Evolutionary conservation across 2,329 filamentous ascomycete species (phyloP).

Genomic region (Geosmithia flava): DNA sequence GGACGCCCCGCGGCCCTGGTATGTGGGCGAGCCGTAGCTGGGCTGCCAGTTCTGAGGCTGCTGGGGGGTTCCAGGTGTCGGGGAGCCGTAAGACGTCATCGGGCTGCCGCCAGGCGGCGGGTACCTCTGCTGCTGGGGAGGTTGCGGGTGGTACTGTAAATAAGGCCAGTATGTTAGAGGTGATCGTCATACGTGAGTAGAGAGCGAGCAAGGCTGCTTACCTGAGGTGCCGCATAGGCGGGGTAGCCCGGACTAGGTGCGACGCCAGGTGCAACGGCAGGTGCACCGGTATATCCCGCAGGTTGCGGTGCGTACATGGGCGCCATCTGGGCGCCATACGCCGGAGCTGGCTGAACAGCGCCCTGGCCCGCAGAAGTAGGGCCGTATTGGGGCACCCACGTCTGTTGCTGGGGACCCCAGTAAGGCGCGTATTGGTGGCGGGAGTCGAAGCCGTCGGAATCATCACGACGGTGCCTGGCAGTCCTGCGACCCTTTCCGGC

Average conservation of each 20-base stretch:
- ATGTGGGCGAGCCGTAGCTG: constrained; percentile 13
- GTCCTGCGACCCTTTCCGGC: constrained; percentile 59
- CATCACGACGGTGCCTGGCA: constrained; percentile 48
- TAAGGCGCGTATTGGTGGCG: constrained; percentile 59
- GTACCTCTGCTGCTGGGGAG: constrained; percentile 18
- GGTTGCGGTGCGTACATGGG: constrained; percentile 1
- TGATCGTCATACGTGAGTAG: not conserved
- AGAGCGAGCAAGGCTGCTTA: constrained; percentile 14
- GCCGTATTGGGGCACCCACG: constrained; percentile 43
- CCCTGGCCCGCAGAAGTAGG: constrained; percentile 30
- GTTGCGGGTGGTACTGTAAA: constrained; percentile 17
- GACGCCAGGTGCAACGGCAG: constrained; percentile 29
- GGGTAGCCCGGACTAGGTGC: constrained; percentile 27
- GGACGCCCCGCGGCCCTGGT: constrained; percentile 4
- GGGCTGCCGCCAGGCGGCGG: constrained; percentile 17
- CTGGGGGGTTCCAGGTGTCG: constrained; percentile 14
- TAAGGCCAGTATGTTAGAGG: constrained; percentile 2
- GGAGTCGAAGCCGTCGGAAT: constrained; percentile 53
- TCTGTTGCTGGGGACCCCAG: constrained; percentile 45
- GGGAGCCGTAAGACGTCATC: constrained; percentile 22
- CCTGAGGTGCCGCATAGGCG: constrained; percentile 33
- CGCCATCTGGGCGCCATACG: not conserved
- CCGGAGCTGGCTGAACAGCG: constrained; percentile 17
- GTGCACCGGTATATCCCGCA: constrained; percentile 14
- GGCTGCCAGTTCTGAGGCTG: constrained; percentile 24